These are phyloP conservation scores for Logfia minima DNA, from an alignment of 129 eudicot species.

Conservation along the genomic window DNA sequence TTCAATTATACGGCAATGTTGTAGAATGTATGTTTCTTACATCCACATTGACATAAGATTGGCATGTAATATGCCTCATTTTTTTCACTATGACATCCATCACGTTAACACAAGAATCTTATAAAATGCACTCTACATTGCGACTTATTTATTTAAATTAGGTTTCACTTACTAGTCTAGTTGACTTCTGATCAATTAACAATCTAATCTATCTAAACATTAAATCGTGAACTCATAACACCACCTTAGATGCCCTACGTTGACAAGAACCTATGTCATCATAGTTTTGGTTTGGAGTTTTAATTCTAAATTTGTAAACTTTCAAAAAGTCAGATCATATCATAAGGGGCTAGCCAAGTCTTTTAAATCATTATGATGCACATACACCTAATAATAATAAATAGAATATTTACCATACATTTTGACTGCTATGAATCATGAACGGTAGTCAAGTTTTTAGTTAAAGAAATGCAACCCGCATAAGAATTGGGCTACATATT, in stretches of 20 bases:
- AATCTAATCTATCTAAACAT: too few relatives aligned
- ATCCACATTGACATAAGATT: too few relatives aligned
- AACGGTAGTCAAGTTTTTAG: background rate
- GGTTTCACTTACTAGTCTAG: too few relatives aligned
- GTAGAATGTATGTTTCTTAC: too few relatives aligned
- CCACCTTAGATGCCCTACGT: background rate
- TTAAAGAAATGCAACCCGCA: slow-evolving; percentile 5
- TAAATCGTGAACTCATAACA: too few relatives aligned
- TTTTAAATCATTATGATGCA: slow-evolving; percentile 10
- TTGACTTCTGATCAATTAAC: too few relatives aligned
- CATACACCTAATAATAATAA: slow-evolving; percentile 21
- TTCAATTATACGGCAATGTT: too few relatives aligned
- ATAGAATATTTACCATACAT: slow-evolving; percentile 30
- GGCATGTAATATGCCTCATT: too few relatives aligned
- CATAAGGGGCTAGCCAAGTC: background rate
- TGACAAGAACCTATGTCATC: background rate
- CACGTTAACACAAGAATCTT: too few relatives aligned
- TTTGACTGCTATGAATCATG: slow-evolving; percentile 20
- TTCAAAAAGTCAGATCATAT: slow-evolving; percentile 16
- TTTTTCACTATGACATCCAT: too few relatives aligned
- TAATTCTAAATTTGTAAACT: background rate
- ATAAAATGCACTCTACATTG: too few relatives aligned
- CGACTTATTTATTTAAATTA: too few relatives aligned
- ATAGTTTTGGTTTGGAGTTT: slow-evolving; percentile 9
- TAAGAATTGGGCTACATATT: slow-evolving; percentile 9